A percentile compares a stretch with the other conserved stretches of the same genome.
Conservation (phyloP, 2,329 filamentous ascomycete species). For the Claviceps pazoutovae region DNA sequence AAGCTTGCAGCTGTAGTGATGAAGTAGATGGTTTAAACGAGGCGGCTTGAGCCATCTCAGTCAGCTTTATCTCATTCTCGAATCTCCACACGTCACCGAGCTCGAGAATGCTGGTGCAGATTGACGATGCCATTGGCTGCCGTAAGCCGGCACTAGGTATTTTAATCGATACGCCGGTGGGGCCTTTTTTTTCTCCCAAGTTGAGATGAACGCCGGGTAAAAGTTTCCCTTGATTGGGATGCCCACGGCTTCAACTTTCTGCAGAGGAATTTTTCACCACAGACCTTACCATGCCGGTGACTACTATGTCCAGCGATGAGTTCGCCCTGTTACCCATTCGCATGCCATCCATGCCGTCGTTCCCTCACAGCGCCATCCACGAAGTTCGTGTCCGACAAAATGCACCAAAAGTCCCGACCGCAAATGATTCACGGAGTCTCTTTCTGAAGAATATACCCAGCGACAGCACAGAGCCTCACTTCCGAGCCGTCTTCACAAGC, state of each 20-base stretch:
- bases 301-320: conserved; percentile 27
- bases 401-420: conserved; percentile 61
- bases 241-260: not conserved
- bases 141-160: not conserved
- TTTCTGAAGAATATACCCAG: conserved; percentile 85
- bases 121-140: not conserved
- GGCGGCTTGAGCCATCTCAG: not conserved
- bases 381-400: conserved; percentile 80
- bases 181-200: not conserved
- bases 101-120: not conserved
- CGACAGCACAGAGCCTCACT: conserved; percentile 64
- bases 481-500: conserved; percentile 60
- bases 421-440: conserved; percentile 62
- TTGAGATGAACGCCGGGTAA: not conserved
- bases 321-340: conserved; percentile 58
- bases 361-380: conserved; percentile 51
- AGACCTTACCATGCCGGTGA: conserved; percentile 14
- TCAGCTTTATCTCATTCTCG: no score
- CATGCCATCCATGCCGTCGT: conserved; percentile 50
- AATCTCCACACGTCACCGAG: no score
- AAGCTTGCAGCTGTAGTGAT: not conserved
- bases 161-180: conserved; percentile 4
- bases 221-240: not conserved
- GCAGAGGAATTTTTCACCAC: no score
- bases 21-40: not conserved